Percentiles rank a stretch among this genome's conserved stretches.
These are phyloP conservation scores for Petunia hybrid DNA, from an alignment of 305 asterid genomes.

Conservation along the genomic window DNA sequence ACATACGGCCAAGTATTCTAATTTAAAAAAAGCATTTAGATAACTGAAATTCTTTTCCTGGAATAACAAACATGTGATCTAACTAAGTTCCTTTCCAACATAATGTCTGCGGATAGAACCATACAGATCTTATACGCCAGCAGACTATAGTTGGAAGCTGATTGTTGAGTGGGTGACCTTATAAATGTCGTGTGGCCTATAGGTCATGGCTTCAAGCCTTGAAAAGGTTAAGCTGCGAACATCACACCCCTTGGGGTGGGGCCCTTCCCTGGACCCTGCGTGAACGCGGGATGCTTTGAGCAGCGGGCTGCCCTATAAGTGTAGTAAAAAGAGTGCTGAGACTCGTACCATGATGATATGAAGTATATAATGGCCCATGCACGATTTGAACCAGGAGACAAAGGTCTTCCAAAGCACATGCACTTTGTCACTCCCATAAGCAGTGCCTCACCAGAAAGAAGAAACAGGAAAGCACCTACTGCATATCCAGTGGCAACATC, in stretches of 20 bases:
- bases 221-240: no score
- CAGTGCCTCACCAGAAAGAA: conserved; percentile 83
- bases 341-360: conserved; percentile 72
- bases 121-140: not conserved
- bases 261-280: no score
- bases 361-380: conserved; percentile 95
- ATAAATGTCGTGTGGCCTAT: no score
- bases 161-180: not conserved
- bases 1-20: not conserved
- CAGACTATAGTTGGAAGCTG: not conserved
- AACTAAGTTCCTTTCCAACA: not conserved
- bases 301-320: not conserved
- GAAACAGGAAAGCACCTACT: conserved; percentile 86
- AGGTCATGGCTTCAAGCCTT: no score
- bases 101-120: not conserved
- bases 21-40: not conserved
- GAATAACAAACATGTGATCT: not conserved
- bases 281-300: no score
- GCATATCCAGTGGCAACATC: conserved; percentile 94
- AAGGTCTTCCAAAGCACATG: conserved; percentile 95
- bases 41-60: not conserved
- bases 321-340: conserved; percentile 12
- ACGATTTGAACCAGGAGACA: conserved; percentile 89
- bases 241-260: no score
- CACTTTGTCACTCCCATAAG: conserved; percentile 93